These are phyloP conservation scores for Aspergillus ibericus DNA, from an alignment of 2,329 filamentous ascomycete genomes.

Conservation along the genomic window DNA sequence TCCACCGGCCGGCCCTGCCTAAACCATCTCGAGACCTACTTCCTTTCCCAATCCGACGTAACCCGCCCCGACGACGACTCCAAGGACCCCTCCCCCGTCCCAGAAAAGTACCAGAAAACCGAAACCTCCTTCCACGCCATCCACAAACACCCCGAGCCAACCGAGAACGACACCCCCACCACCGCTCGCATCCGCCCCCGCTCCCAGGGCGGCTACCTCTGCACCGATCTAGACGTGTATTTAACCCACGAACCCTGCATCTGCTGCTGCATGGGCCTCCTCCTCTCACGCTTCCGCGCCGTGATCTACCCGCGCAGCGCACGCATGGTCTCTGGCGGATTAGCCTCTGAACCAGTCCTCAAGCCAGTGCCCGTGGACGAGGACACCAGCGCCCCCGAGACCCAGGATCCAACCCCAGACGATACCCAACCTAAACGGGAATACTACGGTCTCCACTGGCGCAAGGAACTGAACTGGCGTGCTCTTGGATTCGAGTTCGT, in stretches of 20 bases:
- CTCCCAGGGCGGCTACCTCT: slow-evolving; percentile 84
- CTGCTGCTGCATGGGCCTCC: slow-evolving; percentile 94
- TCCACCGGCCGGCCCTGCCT: slow-evolving; percentile 18
- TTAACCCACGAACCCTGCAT: slow-evolving; percentile 94
- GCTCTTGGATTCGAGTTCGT: slow-evolving; percentile 50
- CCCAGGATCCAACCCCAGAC: no score
- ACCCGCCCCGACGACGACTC: slow-evolving; percentile 46
- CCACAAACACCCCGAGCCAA: slow-evolving; percentile 11
- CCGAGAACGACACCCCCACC: neutral
- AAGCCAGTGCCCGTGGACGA: slow-evolving; percentile 15
- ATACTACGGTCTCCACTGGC: slow-evolving; percentile 65
- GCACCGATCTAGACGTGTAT: slow-evolving; percentile 90
- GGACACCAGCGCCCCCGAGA: neutral
- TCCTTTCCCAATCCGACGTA: slow-evolving; percentile 45
- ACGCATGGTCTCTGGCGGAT: slow-evolving; percentile 79
- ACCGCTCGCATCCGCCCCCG: slow-evolving; percentile 61
- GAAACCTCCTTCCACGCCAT: slow-evolving; percentile 13
- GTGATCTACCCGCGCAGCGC: slow-evolving; percentile 66
- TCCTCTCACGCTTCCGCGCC: slow-evolving; percentile 88
- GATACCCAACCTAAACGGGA: neutral
- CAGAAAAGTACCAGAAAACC: slow-evolving; percentile 22
- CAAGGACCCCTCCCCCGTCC: slow-evolving; percentile 11
- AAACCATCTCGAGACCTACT: slow-evolving; percentile 33
- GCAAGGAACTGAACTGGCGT: slow-evolving; percentile 56
- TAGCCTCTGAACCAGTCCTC: slow-evolving; percentile 67